A percentile compares a stretch with the other conserved stretches of the same genome.
These are phyloP conservation scores for Corrigiola litoralis DNA, from an alignment of 179 eudicot genomes.

Conservation along the genomic window DNA sequence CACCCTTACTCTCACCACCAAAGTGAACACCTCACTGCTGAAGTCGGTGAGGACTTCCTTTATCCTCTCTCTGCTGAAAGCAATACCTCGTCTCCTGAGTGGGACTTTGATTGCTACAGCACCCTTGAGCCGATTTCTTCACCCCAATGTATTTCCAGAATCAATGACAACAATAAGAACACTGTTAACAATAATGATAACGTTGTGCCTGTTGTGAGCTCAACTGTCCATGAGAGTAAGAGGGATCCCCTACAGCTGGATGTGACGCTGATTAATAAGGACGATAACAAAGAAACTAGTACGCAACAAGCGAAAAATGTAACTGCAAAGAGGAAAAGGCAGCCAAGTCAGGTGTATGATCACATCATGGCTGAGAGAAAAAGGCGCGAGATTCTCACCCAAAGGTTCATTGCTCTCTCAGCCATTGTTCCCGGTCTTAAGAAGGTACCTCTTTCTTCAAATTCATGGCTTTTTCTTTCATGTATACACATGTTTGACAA, in stretches of 20 bases:
- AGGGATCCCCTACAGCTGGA: no score
- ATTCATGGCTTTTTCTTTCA: no score
- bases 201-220: no score
- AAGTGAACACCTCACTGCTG: not conserved
- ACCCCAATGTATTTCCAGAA: not conserved
- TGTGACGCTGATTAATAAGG: not conserved
- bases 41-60: not conserved
- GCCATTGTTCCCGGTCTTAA: slow-evolving; percentile 41
- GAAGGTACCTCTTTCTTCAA: no score
- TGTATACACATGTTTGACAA: no score
- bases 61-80: not conserved
- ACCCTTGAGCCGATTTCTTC: not conserved
- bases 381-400: slow-evolving; percentile 31
- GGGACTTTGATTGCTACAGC: not conserved
- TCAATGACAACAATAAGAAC: not conserved
- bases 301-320: not conserved
- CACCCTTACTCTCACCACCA: no score
- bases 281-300: not conserved
- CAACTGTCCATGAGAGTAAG: no score
- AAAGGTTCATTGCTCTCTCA: slow-evolving; percentile 33
- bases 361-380: slow-evolving; percentile 35
- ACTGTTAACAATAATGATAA: not conserved
- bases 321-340: slow-evolving; percentile 9
- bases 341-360: slow-evolving; percentile 16
- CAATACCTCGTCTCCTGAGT: not conserved